phyloP scores from a whole-genome alignment of 352 stramenopile species.

The Globisporangium abappressorium region DNA sequence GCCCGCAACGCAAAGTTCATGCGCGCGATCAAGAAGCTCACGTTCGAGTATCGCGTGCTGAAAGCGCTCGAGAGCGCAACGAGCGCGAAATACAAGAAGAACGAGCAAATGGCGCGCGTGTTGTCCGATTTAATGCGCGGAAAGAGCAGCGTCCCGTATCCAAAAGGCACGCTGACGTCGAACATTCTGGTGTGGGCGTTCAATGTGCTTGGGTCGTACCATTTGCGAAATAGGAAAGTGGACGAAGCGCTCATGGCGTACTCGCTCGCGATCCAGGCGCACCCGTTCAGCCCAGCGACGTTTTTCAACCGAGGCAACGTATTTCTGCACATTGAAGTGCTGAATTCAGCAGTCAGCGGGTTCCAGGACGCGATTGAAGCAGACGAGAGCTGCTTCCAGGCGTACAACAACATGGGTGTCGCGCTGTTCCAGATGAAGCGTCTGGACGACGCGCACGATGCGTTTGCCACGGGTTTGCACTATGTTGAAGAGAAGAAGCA shows the following conservation, averaged over 20 bases:
- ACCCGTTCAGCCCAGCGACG: slow-evolving; percentile 30
- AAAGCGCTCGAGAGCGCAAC: slow-evolving; percentile 33
- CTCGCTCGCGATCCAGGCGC: slow-evolving; percentile 45
- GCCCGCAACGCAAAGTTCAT: slow-evolving; percentile 27
- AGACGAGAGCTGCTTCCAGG: slow-evolving; percentile 32
- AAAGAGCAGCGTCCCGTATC: slow-evolving; percentile 25
- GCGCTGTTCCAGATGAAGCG: slow-evolving; percentile 41
- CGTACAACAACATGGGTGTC: slow-evolving; percentile 52
- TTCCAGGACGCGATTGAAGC: slow-evolving; percentile 52
- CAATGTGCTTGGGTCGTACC: slow-evolving; percentile 40
- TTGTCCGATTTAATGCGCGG: slow-evolving; percentile 25
- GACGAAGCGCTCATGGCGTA: slow-evolving; percentile 57
- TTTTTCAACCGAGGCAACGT: slow-evolving; percentile 60
- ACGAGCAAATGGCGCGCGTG: slow-evolving; percentile 25
- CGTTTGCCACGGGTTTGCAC: slow-evolving; percentile 35
- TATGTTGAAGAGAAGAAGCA: slow-evolving; percentile 25
- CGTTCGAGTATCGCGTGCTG: slow-evolving; percentile 40
- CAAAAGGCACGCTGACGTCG: slow-evolving; percentile 38
- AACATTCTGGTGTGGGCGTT: slow-evolving; percentile 50
- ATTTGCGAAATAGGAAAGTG: slow-evolving; percentile 21
- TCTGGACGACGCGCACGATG: slow-evolving; percentile 41
- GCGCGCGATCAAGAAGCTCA: slow-evolving; percentile 41
- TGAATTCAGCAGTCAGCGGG: slow-evolving; percentile 33
- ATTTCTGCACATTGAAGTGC: slow-evolving; percentile 38
- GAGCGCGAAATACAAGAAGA: slow-evolving; percentile 36